Conservation (phyloP, 352 stramenopile genomes). For the Thraustochytrium aureum region DNA sequence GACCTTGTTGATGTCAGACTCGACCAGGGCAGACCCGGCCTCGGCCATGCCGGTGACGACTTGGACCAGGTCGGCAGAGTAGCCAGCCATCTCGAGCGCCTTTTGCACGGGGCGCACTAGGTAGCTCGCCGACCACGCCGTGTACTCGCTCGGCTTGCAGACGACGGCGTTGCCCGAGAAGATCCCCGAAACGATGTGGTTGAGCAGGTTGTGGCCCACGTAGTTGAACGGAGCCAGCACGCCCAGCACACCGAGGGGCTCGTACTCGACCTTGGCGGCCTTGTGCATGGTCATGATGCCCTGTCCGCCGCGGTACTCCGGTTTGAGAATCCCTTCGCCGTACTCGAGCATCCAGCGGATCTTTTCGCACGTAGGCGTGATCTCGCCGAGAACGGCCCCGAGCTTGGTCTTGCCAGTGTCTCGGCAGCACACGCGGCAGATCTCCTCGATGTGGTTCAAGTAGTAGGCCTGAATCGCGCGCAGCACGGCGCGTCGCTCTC, state of each 20-base stretch:
- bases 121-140: constrained; percentile 68
- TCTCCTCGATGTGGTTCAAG: constrained; percentile 69
- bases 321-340: constrained; percentile 69
- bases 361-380: constrained; percentile 83
- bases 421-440: constrained; percentile 65
- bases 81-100: constrained; percentile 67
- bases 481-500: constrained; percentile 68
- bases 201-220: constrained; percentile 85
- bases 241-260: constrained; percentile 70
- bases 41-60: constrained; percentile 68
- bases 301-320: constrained; percentile 64
- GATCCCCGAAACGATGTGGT: constrained; percentile 78
- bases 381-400: constrained; percentile 63
- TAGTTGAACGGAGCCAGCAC: constrained; percentile 67
- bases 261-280: constrained; percentile 76
- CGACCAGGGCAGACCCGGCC: constrained; percentile 72
- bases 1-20: constrained; percentile 77
- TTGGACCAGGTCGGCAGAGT: constrained; percentile 72
- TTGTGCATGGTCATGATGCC: constrained; percentile 77
- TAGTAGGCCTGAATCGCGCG: constrained; percentile 63
- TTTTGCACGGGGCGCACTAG: constrained; percentile 65
- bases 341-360: constrained; percentile 70
- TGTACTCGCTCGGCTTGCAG: constrained; percentile 79
- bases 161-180: constrained; percentile 82
- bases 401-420: constrained; percentile 76